A percentile compares a stretch with the other conserved stretches of the same genome.
Conservation (phyloP, 257 asterid genomes). For the Rhazya stricta region DNA sequence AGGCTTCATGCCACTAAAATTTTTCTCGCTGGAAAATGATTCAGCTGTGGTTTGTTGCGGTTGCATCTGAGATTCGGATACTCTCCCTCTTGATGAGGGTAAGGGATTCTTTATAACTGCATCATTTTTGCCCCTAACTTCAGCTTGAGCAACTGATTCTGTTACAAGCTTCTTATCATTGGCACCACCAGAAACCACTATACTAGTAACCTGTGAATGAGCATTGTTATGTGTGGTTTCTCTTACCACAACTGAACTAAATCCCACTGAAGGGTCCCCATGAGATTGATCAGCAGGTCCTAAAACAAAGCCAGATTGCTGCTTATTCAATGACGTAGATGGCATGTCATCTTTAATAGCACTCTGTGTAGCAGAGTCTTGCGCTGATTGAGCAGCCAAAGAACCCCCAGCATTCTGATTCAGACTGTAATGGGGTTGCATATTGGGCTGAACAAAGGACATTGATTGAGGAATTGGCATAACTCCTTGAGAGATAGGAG, state of each 20-base stretch:
- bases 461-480: conserved; percentile 51
- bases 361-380: conserved; percentile 33
- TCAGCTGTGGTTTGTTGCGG: conserved; percentile 33
- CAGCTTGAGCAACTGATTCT: conserved; percentile 36
- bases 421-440: conserved; percentile 38
- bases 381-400: conserved; percentile 40
- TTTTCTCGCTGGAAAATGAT: conserved; percentile 39
- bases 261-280: conserved; percentile 26
- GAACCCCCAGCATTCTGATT: conserved; percentile 43
- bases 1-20: conserved; percentile 40
- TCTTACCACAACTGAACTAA: conserved; percentile 28
- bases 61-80: conserved; percentile 39
- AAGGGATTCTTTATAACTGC: conserved; percentile 30
- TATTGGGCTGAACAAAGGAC: conserved; percentile 62
- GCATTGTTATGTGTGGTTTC: conserved; percentile 21
- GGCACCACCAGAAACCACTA: conserved; percentile 29
- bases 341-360: conserved; percentile 30
- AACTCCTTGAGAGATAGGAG: conserved; percentile 67
- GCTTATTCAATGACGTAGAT: conserved; percentile 33
- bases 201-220: conserved; percentile 24
- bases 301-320: conserved; percentile 37
- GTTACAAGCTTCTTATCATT: conserved; percentile 28
- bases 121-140: conserved; percentile 34
- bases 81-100: conserved; percentile 35
- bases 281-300: conserved; percentile 33